Evolutionary conservation across 2,329 filamentous ascomycete species (phyloP), one percentile per base, ranked within the genome.

Genomic region (Decorospora gaudefroyi): DNA sequence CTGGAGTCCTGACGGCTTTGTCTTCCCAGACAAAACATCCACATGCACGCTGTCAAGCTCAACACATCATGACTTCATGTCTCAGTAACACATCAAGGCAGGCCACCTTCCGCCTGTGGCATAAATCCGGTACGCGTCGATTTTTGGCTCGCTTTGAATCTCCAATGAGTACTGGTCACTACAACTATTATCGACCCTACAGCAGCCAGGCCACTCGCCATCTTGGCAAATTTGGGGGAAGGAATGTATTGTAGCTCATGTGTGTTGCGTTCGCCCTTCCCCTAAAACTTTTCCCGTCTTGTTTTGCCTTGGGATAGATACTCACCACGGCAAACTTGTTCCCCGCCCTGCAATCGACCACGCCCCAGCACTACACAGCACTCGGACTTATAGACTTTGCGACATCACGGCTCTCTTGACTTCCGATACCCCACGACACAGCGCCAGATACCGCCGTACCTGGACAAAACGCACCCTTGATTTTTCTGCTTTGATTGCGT

Each of bases 1-100:
- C 22, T 63, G 30, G 53, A 60, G 23, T 47, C 47, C 2, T 63
- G 39, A 32, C 12, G n/a, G 40, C 10, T 15, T 9, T 11, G n/a
- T 25, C 19, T 4, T 23, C 21, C 10, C 10, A 6, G 21, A 23
- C 17, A 4, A 5, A 17, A 9, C 29, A n/a, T 8, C 12, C 29
- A 9, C 4, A 32, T 18, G 9, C 5, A 18, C 13, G 15, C 15
- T 11, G n/a, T 16, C 15, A 3, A 18, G 4, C 29, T 6, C n/a
- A 11, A 3, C 4, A 19, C 18, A 13, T 9, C 16, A 26, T 0
- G 19, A 12, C 19, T 26, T 34, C 11, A 12, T 15, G 8, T 13
- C 18, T 37, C 10, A 13, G 21, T 12, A 29, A n/a, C n/a, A n/a
- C n/a, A n/a, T n/a, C n/a, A n/a, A n/a, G 42, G 7, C 29, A 27